Percentiles rank a stretch among this genome's conserved stretches.
These are phyloP conservation scores for Erythrobasidium hasegawianum DNA, from an alignment of 1,284 basidiomycete species.

Conservation along the genomic window DNA sequence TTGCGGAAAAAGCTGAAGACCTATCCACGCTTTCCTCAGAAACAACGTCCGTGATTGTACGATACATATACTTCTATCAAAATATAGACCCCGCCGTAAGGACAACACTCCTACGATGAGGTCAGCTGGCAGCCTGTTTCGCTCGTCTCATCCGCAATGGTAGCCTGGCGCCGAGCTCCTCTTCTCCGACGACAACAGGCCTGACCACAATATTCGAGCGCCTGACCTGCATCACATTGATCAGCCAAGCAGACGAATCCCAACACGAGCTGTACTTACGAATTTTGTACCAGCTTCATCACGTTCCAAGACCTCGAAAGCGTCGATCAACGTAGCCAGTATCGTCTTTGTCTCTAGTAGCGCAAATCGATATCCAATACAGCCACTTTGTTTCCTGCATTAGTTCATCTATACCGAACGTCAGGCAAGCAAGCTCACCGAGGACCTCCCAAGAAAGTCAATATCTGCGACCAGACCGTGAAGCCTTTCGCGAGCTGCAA, in stretches of 20 bases:
- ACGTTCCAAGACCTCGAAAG: conserved; percentile 14
- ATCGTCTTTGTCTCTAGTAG: conserved; percentile 31
- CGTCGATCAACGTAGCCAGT: conserved; percentile 15
- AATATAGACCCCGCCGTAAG: too few relatives aligned
- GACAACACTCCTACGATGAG: too few relatives aligned
- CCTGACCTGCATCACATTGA: neutral
- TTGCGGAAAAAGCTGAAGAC: neutral
- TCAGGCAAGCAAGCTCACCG: neutral
- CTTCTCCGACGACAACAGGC: conserved; percentile 18
- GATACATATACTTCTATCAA: neutral
- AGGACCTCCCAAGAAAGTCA: conserved; percentile 26
- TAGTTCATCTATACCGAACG: neutral
- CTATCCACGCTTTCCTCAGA: neutral
- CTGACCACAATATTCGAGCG: conserved; percentile 12
- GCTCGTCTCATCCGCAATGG: conserved; percentile 5
- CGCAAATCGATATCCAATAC: conserved; percentile 32
- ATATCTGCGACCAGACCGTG: conserved; percentile 14
- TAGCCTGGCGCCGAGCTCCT: conserved; percentile 9
- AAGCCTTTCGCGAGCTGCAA: conserved; percentile 4
- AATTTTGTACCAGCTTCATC: conserved; percentile 3
- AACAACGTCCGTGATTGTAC: neutral
- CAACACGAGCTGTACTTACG: neutral
- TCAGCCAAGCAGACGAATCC: neutral
- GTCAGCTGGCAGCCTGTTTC: neutral
- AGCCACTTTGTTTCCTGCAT: conserved; percentile 3